phyloP scores from a whole-genome alignment of 345 rosid species.

The Eucalyptus guilfoylei region DNA sequence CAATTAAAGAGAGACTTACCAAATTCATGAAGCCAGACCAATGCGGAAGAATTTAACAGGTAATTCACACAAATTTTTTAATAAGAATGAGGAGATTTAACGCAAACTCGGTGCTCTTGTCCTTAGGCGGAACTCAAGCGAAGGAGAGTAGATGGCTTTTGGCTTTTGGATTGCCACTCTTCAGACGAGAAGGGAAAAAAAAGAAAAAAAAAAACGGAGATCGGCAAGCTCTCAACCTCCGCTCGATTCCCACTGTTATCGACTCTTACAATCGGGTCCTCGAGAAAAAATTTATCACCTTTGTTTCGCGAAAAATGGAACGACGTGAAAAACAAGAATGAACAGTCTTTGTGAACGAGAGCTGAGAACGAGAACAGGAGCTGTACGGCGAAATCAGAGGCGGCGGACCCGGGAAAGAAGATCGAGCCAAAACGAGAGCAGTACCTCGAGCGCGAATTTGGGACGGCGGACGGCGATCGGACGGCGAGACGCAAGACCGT shows the following conservation, averaged over 20 bases:
- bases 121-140: neutral
- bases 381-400: too few species aligned
- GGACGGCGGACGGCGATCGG: neutral
- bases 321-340: too few species aligned
- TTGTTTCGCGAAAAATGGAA: too few species aligned
- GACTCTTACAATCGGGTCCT: too few species aligned
- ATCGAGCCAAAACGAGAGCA: neutral
- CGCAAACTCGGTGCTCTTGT: neutral
- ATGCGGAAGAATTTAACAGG: neutral
- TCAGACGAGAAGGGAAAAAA: neutral
- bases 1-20: constrained; percentile 22
- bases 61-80: neutral
- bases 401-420: neutral
- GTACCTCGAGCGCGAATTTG: neutral
- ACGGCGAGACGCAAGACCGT: neutral
- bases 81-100: neutral
- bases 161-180: neutral
- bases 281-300: too few species aligned
- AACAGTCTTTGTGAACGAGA: too few species aligned
- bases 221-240: too few species aligned
- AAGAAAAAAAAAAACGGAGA: neutral
- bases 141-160: neutral
- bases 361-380: too few species aligned
- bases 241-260: too few species aligned
- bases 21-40: constrained; percentile 30